phyloP scores from a whole-genome alignment of 305 asterid genomes.

The Fraxinus greggii region DNA sequence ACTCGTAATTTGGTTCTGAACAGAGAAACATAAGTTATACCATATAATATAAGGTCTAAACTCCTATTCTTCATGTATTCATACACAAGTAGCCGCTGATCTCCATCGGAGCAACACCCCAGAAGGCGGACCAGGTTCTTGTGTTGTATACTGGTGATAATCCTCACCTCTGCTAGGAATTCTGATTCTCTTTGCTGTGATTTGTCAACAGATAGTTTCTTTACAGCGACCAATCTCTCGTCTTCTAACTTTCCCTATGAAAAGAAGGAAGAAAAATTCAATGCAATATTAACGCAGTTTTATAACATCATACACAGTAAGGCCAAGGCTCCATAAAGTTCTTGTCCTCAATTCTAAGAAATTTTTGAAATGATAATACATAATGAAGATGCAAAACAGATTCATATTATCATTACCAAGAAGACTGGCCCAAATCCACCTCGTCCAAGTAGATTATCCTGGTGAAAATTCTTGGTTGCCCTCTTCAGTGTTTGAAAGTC shows the following conservation, averaged over 20 bases:
- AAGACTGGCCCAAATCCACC: constrained; percentile 87
- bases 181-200: constrained; percentile 51
- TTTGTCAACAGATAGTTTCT: constrained; percentile 42
- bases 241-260: constrained; percentile 45
- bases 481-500: constrained; percentile 55
- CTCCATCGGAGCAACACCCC: constrained; percentile 55
- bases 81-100: constrained; percentile 50
- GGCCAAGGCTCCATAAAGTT: background rate
- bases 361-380: background rate
- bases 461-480: constrained; percentile 72
- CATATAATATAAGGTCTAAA: constrained; percentile 46
- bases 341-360: background rate
- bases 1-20: background rate
- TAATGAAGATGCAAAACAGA: background rate
- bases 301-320: background rate
- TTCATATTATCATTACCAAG: constrained; percentile 38
- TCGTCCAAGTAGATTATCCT: constrained; percentile 57
- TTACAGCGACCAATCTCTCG: constrained; percentile 43
- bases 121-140: constrained; percentile 55
- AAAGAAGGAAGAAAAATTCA: background rate
- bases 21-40: constrained; percentile 19
- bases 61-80: constrained; percentile 54
- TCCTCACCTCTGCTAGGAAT: constrained; percentile 46
- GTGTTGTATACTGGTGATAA: constrained; percentile 57
- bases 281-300: background rate